Evolutionary conservation across 345 rosid species (phyloP), one percentile per base, ranked within the genome.

Genomic region (Combretum micranthum): DNA sequence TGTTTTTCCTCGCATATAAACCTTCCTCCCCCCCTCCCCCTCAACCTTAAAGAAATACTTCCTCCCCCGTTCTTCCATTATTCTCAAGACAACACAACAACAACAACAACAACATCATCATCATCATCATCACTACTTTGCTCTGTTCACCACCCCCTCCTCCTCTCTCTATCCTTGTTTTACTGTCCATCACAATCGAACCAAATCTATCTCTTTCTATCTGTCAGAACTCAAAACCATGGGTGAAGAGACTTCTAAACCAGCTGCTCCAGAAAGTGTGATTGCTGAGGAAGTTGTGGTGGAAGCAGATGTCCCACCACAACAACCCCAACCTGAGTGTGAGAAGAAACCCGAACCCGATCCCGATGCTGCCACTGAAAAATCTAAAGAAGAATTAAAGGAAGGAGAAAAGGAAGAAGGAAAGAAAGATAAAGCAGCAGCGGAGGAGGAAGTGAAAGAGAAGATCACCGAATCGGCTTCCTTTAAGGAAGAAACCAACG

Each of bases 401-500:
- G 55, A 9, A 15, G 66, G 42, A 15, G 67, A 18, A 13, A 62
- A 37, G 55, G 65, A 63, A 16, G 60, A 46, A 7, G 63, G 48
- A 39, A 48, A 4, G 26, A 47, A 42, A 21, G 52, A 22, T 23
- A 53, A 50, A 13, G 61, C 64, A 55, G 65, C n/a, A 3, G 63
- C 45, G 22, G 53, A 42, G 12, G 50, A 50, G 20, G 55, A 54
- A 60, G 46, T 56, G 23, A 54, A 55, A 2, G 57, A 21, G 59
- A 59, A 58, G 48, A 60, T 60, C 26, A 23, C 65, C 12, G 42
- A 15, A 15, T 55, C 56, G 17, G 56, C 52, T 20, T 67, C 66
- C 20, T 67, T 67, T 50, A 67, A 60, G 66, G 71, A 67, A 48
- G 71, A 68, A 57, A 68, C 57, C 53, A 43, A 68, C 59, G 59